Percentiles rank a stretch among this genome's conserved stretches.
Evolutionary conservation across 345 rosid genomes (phyloP).

Genomic region (Pistacia integerrima): DNA sequence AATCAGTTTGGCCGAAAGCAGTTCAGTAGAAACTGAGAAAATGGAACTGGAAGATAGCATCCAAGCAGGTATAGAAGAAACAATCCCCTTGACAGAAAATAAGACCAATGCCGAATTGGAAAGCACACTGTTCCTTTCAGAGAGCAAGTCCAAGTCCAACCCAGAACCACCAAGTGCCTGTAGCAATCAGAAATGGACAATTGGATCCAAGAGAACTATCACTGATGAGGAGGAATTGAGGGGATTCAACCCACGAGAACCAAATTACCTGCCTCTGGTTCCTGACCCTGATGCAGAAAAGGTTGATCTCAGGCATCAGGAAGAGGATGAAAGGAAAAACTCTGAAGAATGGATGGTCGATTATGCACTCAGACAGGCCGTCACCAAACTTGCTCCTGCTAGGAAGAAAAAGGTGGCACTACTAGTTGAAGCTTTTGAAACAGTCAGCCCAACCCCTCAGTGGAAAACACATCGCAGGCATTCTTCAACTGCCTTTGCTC

Average conservation of each 20-base stretch:
- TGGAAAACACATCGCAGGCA: conserved; percentile 38
- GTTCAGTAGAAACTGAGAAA: conserved; percentile 27
- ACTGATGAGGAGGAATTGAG: conserved; percentile 36
- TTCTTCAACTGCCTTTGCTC: conserved; percentile 43
- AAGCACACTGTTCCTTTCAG: conserved; percentile 19
- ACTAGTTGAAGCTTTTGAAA: conserved; percentile 93
- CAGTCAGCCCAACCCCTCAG: conserved; percentile 59
- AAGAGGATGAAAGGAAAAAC: conserved; percentile 66
- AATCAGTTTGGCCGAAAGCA: conserved; percentile 20
- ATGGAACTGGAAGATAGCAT: conserved; percentile 29
- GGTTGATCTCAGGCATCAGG: conserved; percentile 80
- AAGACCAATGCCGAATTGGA: conserved; percentile 5
- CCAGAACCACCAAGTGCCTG: conserved; percentile 30
- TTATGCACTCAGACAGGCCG: conserved; percentile 72
- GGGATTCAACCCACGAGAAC: conserved; percentile 76
- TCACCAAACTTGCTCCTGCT: conserved; percentile 75
- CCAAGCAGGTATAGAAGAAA: conserved; percentile 23
- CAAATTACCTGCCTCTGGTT: conserved; percentile 66
- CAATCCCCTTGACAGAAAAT: conserved; percentile 10
- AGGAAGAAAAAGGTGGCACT: conserved; percentile 84
- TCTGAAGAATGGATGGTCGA: conserved; percentile 97
- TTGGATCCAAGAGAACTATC: conserved; percentile 33
- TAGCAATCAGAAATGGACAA: conserved; percentile 42
- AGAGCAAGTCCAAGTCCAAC: conserved; percentile 30
- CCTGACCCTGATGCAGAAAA: conserved; percentile 64